These are phyloP conservation scores for Ogataea hybrid DNA, from an alignment of 1,139 yeast species.

Conservation along the genomic window DNA sequence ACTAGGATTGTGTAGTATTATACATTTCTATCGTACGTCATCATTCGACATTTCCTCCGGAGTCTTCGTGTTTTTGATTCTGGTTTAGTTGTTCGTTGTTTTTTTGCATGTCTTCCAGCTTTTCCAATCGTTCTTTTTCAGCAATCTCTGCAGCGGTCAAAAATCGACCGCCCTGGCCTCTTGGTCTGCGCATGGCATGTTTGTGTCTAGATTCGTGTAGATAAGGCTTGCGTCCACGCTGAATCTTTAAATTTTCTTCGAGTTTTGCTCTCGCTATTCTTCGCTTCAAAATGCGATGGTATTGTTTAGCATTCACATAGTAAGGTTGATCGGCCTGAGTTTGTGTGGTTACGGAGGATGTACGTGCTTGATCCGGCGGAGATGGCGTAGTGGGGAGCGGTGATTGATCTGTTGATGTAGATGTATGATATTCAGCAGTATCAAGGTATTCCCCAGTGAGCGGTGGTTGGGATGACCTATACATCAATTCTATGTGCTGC, in stretches of 20 bases:
- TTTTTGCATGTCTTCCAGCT: slow-evolving; percentile 26
- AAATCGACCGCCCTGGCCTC: slow-evolving; percentile 98
- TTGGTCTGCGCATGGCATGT: slow-evolving; percentile 98
- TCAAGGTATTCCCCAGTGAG: slow-evolving; percentile 19
- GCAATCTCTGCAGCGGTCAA: slow-evolving; percentile 96
- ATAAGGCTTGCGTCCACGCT: slow-evolving; percentile 90
- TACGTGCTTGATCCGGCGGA: slow-evolving; percentile 13
- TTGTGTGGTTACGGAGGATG: slow-evolving; percentile 14
- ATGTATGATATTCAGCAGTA: slow-evolving; percentile 16
- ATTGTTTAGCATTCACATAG: slow-evolving; percentile 96
- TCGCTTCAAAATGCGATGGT: slow-evolving; percentile 89
- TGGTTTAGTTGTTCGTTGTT: slow-evolving; percentile 5
- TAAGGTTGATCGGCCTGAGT: slow-evolving; percentile 74
- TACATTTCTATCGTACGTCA: slow-evolving; percentile 7
- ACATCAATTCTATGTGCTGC: slow-evolving; percentile 14
- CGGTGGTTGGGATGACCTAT: slow-evolving; percentile 15
- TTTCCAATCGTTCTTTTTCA: slow-evolving; percentile 64
- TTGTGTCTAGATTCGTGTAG: slow-evolving; percentile 96
- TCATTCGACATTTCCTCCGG: slow-evolving; percentile 1
- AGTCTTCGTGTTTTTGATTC: slow-evolving; percentile 2
- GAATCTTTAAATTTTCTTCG: slow-evolving; percentile 84
- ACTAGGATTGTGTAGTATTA: not conserved
- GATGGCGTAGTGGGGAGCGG: slow-evolving; percentile 21
- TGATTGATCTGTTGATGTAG: slow-evolving; percentile 20
- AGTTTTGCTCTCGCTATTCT: slow-evolving; percentile 91